Evolutionary conservation across 352 stramenopile genomes (phyloP).

Genomic region (Pythium rishiriense): DNA sequence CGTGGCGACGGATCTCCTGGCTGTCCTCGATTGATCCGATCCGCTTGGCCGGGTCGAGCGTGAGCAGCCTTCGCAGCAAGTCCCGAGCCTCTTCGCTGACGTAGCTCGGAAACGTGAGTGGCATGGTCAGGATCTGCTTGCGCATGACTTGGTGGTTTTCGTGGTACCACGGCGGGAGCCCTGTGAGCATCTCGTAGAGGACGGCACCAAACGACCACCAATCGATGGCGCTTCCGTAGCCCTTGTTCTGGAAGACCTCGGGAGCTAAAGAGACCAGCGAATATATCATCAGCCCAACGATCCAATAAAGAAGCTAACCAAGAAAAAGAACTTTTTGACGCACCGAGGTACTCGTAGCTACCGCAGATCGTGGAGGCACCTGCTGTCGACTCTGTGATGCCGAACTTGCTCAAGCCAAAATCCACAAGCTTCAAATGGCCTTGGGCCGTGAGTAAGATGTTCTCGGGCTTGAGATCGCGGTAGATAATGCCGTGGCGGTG

Average conservation of each 20-base stretch:
- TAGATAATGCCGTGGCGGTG: slow-evolving; percentile 86
- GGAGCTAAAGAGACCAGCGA: slow-evolving; percentile 56
- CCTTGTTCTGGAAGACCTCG: slow-evolving; percentile 60
- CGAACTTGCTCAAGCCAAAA: slow-evolving; percentile 85
- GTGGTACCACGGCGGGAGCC: slow-evolving; percentile 76
- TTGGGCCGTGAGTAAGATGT: slow-evolving; percentile 74
- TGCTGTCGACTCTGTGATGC: slow-evolving; percentile 60
- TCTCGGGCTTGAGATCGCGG: slow-evolving; percentile 88
- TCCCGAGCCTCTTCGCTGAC: slow-evolving; percentile 50
- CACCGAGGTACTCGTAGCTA: slow-evolving; percentile 83
- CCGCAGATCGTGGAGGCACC: slow-evolving; percentile 71
- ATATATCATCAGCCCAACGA: too few relatives aligned
- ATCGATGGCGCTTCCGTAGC: slow-evolving; percentile 77
- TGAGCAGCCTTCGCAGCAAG: slow-evolving; percentile 55
- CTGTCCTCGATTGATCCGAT: slow-evolving; percentile 56
- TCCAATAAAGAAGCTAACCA: too few relatives aligned
- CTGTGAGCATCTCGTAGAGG: slow-evolving; percentile 79
- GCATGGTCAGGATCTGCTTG: slow-evolving; percentile 47
- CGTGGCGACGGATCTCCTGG: slow-evolving; percentile 54
- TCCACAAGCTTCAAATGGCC: slow-evolving; percentile 81
- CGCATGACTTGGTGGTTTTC: slow-evolving; percentile 54
- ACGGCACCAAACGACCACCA: slow-evolving; percentile 82
- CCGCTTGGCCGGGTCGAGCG: slow-evolving; percentile 40
- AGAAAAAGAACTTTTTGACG: slow-evolving; percentile 2
- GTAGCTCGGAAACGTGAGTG: slow-evolving; percentile 57